Evolutionary conservation across 139 green algal genomes (phyloP), one percentile per base, ranked within the genome.

Genomic region (Gonium pectorale): DNA sequence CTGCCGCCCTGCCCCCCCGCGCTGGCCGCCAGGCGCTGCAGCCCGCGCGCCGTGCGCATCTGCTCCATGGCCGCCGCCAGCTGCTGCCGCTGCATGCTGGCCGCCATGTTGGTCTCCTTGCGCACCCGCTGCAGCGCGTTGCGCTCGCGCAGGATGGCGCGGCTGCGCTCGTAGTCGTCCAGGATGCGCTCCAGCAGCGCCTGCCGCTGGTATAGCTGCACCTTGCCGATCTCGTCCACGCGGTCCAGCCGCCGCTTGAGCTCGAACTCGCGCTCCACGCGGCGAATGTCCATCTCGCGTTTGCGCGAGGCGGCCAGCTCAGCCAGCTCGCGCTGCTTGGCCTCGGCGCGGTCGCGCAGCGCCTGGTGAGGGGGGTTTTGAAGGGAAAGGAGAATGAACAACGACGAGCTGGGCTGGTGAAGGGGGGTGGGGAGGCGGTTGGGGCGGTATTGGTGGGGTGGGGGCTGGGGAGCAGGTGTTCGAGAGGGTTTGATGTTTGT

Each of bases 91-190:
- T 96, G 86, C 70, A 97, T 88, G 73, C 71, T 89, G 22, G 93
- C 91, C 21, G 88, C 60, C 93, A 97, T 96, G 89, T 98, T 98
- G 70, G 95, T 93, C 46, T 91, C 81, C 82, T 95, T 94, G 79
- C 95, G 92, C 89, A 94, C 89, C 67, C 92, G 77, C 90, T 89
- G 92, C 70, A 95, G 87, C 17, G 88, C 67, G 0, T 86, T 41
- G 29, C 90, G 87, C 67, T 94, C 86, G 27, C 73, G 62, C 82
- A 94, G 71, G 79, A 96, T 84, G 11, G 26, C 49, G 26, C 89
- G 80, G 0, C 92, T 92, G 54, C 92, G 91, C 33, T 93, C 81
- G 81, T 95, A 93, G 52, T 93, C 92, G 68, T 82, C 70, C 90
- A 96, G 93, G 86, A 97, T 96, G 81, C 92, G 93, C 43, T 93